Conservation (phyloP, 805 yeast species). For the Kuraishia hungarica region DNA sequence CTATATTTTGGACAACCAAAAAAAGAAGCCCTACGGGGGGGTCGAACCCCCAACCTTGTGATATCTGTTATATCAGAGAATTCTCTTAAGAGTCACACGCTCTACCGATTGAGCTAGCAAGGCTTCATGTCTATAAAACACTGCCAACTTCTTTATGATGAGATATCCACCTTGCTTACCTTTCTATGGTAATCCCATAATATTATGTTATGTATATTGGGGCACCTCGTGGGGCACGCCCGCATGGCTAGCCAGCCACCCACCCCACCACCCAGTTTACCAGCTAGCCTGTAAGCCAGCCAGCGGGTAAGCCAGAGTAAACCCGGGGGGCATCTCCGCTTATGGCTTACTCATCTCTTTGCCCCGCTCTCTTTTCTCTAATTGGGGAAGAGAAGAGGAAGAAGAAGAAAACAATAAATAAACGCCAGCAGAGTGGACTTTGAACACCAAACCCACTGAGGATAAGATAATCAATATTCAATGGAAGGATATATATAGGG, state of each 20-base stretch:
- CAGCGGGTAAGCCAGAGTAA: no score
- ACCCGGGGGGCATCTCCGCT: neutral
- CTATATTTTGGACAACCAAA: no score
- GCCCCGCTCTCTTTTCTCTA: neutral
- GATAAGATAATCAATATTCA: no score
- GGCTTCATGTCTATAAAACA: neutral
- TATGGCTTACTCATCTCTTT: neutral
- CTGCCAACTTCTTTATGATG: neutral
- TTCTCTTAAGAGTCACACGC: conserved; percentile 1
- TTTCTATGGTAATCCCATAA: no score
- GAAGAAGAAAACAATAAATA: neutral
- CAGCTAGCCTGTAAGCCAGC: neutral
- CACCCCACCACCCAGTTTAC: no score
- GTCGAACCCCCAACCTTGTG: conserved; percentile 2
- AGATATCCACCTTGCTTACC: no score
- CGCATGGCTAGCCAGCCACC: no score
- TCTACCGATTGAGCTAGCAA: conserved; percentile 1
- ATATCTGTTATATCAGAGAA: neutral
- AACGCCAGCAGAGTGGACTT: neutral
- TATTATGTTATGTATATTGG: no score
- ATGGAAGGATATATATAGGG: no score
- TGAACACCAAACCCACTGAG: no score
- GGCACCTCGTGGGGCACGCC: no score
- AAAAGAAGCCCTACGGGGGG: conserved; percentile 1
- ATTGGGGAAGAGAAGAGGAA: neutral